Conservation (phyloP, 1,139 yeast genomes). For the Pichia sp. region DNA sequence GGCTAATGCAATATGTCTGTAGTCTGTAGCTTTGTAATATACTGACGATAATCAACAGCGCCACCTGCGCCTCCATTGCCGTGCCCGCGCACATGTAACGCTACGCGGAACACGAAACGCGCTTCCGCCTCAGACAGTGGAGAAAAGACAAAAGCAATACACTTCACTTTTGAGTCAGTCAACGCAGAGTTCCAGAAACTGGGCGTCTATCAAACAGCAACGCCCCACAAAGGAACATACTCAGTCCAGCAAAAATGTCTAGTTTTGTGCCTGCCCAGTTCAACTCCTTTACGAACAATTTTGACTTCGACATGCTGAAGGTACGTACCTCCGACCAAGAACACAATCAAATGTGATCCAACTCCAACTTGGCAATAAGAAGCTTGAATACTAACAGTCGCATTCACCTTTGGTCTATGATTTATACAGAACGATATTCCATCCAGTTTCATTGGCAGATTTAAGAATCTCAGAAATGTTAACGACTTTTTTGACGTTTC, state of each 20-base stretch:
- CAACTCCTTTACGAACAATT: conserved; percentile 25
- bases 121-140: too few relatives aligned
- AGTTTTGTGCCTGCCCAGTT: conserved; percentile 30
- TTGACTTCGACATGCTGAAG: conserved; percentile 26
- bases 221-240: too few relatives aligned
- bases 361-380: too few relatives aligned
- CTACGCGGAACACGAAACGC: too few relatives aligned
- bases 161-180: too few relatives aligned
- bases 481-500: conserved; percentile 53
- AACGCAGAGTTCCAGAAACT: not conserved
- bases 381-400: conserved; percentile 1
- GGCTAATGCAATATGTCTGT: conserved; percentile 43
- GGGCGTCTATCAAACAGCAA: not conserved
- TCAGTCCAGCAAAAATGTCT: conserved; percentile 14
- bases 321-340: conserved; percentile 21
- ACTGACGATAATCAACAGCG: too few relatives aligned
- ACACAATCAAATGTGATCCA: too few relatives aligned
- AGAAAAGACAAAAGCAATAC: too few relatives aligned
- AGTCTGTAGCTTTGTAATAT: too few relatives aligned
- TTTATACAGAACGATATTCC: conserved; percentile 24
- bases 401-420: not conserved
- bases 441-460: conserved; percentile 31
- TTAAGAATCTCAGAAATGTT: conserved; percentile 46
- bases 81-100: too few relatives aligned
- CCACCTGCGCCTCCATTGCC: too few relatives aligned